Evolutionary conservation across 2,329 filamentous ascomycete genomes (phyloP).

Genomic region (Podosphaera aphanis): DNA sequence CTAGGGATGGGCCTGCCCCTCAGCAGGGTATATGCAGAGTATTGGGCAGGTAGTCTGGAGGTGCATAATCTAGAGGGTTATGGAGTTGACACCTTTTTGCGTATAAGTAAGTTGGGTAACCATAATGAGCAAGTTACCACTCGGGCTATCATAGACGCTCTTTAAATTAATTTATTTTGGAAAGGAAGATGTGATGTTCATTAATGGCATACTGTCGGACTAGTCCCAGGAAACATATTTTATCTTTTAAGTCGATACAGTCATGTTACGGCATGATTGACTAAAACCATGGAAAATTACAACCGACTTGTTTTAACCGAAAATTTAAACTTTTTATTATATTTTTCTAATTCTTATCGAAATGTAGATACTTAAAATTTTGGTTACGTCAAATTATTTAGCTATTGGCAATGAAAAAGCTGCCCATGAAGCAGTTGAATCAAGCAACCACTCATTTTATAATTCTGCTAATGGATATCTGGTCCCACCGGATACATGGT

Average conservation of each 20-base stretch:
- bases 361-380: background rate
- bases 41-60: constrained; percentile 85
- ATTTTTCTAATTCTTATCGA: background rate
- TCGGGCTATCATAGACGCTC: constrained; percentile 52
- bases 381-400: background rate
- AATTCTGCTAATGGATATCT: background rate
- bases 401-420: too few species aligned
- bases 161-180: constrained; percentile 17
- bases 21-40: constrained; percentile 86
- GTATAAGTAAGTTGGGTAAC: constrained; percentile 90
- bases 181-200: background rate
- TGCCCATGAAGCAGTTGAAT: too few species aligned
- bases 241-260: too few species aligned
- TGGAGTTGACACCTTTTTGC: constrained; percentile 83
- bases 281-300: background rate
- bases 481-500: background rate
- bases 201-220: background rate
- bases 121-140: constrained; percentile 87
- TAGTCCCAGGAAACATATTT: too few species aligned
- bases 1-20: constrained; percentile 85
- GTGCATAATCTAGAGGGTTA: constrained; percentile 87
- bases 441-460: background rate
- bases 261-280: background rate
- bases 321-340: background rate
- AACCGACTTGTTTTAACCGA: background rate